phyloP scores from a whole-genome alignment of 1,284 basidiomycete genomes.

The Malassezia vespertilionis region DNA sequence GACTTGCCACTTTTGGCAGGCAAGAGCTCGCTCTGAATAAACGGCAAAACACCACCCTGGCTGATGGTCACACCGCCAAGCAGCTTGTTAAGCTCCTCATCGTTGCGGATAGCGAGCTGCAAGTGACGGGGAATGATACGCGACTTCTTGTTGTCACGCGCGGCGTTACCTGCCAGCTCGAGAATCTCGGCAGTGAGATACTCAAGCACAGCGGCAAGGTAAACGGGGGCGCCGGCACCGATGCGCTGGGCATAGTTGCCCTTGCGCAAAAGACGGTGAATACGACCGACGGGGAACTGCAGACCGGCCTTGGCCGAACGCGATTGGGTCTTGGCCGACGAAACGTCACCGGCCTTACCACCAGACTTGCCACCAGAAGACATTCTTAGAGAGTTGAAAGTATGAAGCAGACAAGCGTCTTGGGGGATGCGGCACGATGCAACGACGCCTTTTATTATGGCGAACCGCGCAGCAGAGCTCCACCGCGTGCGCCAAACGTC shows the following conservation, averaged over 20 bases:
- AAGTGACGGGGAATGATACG: conserved; percentile 83
- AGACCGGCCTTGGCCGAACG: conserved; percentile 62
- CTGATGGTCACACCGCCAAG: conserved; percentile 76
- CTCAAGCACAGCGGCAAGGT: conserved; percentile 71
- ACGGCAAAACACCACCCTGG: conserved; percentile 77
- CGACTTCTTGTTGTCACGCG: conserved; percentile 62
- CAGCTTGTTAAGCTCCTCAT: conserved; percentile 57
- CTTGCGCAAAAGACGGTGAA: conserved; percentile 73
- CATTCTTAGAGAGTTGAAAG: conserved; percentile 19
- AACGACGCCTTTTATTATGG: conserved; percentile 18
- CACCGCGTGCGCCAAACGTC: no score
- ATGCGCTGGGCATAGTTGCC: conserved; percentile 72
- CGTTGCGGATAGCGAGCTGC: conserved; percentile 68
- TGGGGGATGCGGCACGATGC: conserved; percentile 2
- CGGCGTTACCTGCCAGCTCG: conserved; percentile 73
- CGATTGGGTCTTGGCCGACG: conserved; percentile 54
- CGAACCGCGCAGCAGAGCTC: no score
- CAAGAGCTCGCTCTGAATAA: conserved; percentile 56
- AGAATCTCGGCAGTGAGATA: conserved; percentile 78
- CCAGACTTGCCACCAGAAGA: conserved; percentile 51
- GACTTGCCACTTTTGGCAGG: conserved; percentile 59
- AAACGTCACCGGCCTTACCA: conserved; percentile 45
- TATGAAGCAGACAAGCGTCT: conserved; percentile 12
- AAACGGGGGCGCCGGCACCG: conserved; percentile 66
- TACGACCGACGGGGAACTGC: conserved; percentile 74